Evolutionary conservation across 1,284 basidiomycete genomes (phyloP).

Genomic region (Cronartium ribicola): DNA sequence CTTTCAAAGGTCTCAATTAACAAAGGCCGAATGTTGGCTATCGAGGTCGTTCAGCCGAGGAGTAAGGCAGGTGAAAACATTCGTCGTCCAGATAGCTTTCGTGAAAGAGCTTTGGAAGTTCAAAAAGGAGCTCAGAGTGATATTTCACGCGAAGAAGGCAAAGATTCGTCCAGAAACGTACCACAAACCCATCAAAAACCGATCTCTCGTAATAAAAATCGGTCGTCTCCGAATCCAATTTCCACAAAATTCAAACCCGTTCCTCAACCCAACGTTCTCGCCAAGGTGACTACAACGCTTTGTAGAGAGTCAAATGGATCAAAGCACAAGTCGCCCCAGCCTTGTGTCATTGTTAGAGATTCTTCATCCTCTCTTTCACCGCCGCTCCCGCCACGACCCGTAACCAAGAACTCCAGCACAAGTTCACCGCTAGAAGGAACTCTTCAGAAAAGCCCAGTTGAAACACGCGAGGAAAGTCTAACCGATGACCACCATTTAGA

Average conservation of each 20-base stretch:
- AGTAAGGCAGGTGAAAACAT: neutral
- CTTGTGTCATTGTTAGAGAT: too few species aligned
- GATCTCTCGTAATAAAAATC: neutral
- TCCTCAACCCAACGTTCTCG: too few species aligned
- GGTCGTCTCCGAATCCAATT: neutral
- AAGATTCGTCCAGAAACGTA: neutral
- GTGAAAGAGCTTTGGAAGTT: neutral
- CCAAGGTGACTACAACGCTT: too few species aligned
- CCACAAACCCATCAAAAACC: neutral
- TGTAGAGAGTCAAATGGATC: neutral
- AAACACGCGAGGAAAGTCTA: too few species aligned
- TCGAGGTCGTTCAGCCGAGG: neutral
- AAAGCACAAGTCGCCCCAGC: neutral
- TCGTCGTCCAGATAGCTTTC: neutral
- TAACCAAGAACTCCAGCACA: too few species aligned
- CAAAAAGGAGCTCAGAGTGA: neutral
- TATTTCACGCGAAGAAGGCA: conserved; percentile 1
- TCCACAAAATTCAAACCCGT: neutral
- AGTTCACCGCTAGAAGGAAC: too few species aligned
- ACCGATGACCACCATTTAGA: too few species aligned
- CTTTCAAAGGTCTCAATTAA: neutral
- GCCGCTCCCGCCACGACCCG: too few species aligned
- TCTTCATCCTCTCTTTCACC: too few species aligned
- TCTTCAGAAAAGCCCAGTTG: too few species aligned
- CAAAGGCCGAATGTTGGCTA: neutral